Conservation (phyloP, 805 yeast genomes). For the Kregervanrija pseudodelftensis region DNA sequence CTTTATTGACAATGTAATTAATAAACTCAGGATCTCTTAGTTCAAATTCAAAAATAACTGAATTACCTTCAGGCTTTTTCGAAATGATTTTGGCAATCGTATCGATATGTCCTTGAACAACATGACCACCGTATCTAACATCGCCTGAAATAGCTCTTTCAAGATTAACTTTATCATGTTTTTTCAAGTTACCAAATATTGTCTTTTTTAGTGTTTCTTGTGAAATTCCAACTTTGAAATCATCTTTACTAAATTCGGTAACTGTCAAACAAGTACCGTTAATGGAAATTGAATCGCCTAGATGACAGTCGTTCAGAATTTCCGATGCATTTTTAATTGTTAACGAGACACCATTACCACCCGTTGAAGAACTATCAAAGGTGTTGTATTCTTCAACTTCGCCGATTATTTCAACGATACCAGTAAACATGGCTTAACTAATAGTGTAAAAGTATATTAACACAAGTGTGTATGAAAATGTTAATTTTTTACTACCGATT, state of each 20-base stretch:
- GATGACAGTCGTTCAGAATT: conserved; percentile 71
- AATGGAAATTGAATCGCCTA: conserved; percentile 90
- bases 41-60: conserved; percentile 68
- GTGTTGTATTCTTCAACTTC: conserved; percentile 39
- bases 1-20: conserved; percentile 86
- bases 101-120: conserved; percentile 97
- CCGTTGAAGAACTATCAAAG: conserved; percentile 43
- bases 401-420: conserved; percentile 84
- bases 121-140: conserved; percentile 91
- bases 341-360: conserved; percentile 71
- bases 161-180: conserved; percentile 65
- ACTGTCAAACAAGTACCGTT: conserved; percentile 92
- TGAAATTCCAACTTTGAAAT: conserved; percentile 85
- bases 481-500: no score
- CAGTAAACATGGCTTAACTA: conserved; percentile 69
- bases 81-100: conserved; percentile 64
- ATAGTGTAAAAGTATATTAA: not conserved
- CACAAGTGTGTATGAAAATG: no score
- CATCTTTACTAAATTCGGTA: conserved; percentile 55
- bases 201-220: conserved; percentile 87
- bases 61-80: conserved; percentile 58
- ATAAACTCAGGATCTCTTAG: conserved; percentile 55
- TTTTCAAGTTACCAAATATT: conserved; percentile 54
- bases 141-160: conserved; percentile 85
- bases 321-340: conserved; percentile 53